Evolutionary conservation across 148 eudicot species (phyloP).

Genomic region (Diospyros kaki): DNA sequence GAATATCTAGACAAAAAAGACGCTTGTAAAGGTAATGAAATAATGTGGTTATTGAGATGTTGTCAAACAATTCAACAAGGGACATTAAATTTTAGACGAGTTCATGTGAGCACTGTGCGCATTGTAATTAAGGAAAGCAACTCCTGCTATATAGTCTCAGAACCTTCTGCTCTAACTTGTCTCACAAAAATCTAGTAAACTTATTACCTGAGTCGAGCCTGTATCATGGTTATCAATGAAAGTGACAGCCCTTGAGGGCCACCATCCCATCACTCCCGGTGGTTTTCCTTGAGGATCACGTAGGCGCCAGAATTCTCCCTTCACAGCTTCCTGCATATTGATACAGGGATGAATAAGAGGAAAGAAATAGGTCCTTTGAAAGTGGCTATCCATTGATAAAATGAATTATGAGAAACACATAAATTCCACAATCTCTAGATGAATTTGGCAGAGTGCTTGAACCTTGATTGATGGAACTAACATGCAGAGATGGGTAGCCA

Average conservation of each 20-base stretch:
- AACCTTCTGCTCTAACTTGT: background rate
- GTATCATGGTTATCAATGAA: slow-evolving; percentile 94
- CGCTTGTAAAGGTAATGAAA: background rate
- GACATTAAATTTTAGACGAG: background rate
- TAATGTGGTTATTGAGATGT: background rate
- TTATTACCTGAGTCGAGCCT: slow-evolving; percentile 86
- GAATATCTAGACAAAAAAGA: background rate
- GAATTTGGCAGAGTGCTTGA: background rate
- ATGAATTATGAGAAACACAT: background rate
- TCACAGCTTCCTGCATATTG: slow-evolving; percentile 68
- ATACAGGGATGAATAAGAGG: background rate
- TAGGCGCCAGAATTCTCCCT: slow-evolving; percentile 87
- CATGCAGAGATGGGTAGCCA: background rate
- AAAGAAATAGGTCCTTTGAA: no score
- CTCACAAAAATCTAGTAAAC: background rate
- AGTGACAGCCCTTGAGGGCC: slow-evolving; percentile 97
- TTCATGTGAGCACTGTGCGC: background rate
- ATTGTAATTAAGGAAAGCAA: background rate
- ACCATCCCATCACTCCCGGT: slow-evolving; percentile 90
- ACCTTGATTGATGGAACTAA: background rate
- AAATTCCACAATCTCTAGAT: background rate
- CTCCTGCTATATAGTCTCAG: background rate
- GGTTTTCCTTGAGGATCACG: slow-evolving; percentile 90
- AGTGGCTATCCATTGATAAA: background rate
- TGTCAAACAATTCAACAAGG: background rate